Conservation (phyloP, 2,329 filamentous ascomycete species). For the Microsporum canis region DNA sequence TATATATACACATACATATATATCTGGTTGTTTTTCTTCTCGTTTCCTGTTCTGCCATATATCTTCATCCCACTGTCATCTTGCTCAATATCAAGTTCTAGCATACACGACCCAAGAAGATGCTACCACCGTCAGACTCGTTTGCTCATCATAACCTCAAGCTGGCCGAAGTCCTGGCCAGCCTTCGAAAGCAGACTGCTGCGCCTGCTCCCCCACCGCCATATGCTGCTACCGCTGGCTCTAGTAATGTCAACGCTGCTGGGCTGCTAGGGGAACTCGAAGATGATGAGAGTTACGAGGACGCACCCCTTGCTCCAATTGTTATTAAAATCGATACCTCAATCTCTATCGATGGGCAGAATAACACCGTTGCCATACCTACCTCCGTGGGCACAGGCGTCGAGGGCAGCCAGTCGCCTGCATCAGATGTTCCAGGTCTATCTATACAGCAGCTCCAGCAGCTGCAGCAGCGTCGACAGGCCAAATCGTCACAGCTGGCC, state of each 20-base stretch:
- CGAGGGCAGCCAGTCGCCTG: slow-evolving; percentile 4
- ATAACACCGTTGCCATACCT: slow-evolving; percentile 24
- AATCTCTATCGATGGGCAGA: slow-evolving; percentile 25
- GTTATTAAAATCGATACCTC: slow-evolving; percentile 28
- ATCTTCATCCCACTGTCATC: not conserved
- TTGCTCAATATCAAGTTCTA: not conserved
- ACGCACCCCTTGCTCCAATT: slow-evolving; percentile 14
- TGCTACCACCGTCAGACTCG: slow-evolving; percentile 23
- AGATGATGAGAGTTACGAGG: slow-evolving; percentile 16
- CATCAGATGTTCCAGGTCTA: not conserved
- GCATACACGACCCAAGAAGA: slow-evolving; percentile 8
- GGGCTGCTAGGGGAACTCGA: slow-evolving; percentile 4
- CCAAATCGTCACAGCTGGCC: slow-evolving; percentile 20
- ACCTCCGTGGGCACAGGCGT: slow-evolving; percentile 5
- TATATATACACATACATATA: not conserved
- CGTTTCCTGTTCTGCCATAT: not conserved
- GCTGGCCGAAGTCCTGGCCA: slow-evolving; percentile 18
- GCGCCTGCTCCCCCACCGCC: slow-evolving; percentile 18
- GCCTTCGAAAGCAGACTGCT: slow-evolving; percentile 12
- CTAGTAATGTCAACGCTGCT: not conserved
- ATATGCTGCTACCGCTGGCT: slow-evolving; percentile 12
- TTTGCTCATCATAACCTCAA: slow-evolving; percentile 22
- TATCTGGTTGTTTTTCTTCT: not conserved
- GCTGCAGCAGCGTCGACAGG: slow-evolving; percentile 17
- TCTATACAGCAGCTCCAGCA: slow-evolving; percentile 10